phyloP scores from a whole-genome alignment of 306 rosid species.

The Mucuna pruriens region DNA sequence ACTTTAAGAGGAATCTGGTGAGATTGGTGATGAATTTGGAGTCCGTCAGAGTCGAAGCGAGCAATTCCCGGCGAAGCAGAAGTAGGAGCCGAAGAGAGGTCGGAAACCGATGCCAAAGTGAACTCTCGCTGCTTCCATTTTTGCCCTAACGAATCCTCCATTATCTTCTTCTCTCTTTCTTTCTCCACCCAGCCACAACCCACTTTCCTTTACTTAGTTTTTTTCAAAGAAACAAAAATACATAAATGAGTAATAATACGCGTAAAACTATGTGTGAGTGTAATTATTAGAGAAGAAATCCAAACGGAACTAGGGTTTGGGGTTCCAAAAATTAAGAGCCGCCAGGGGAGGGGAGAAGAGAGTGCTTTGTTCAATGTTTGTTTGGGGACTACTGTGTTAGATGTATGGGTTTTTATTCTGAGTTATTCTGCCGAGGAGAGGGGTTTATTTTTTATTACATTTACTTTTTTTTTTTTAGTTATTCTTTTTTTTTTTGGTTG shows the following conservation, averaged over 20 bases:
- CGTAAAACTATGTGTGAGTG: background rate
- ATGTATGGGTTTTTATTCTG: background rate
- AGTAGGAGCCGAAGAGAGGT: conserved; percentile 54
- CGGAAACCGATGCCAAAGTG: conserved; percentile 64
- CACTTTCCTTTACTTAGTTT: background rate
- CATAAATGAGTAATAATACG: background rate
- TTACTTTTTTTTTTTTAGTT: too few relatives aligned
- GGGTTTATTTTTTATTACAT: background rate
- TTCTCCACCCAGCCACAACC: background rate
- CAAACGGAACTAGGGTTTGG: conserved; percentile 72
- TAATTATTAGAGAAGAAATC: background rate
- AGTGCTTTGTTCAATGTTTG: conserved; percentile 49
- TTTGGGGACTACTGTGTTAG: conserved; percentile 36
- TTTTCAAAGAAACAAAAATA: background rate
- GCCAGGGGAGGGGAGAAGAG: conserved; percentile 52
- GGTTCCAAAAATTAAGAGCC: conserved; percentile 53
- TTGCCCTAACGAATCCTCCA: conserved; percentile 65
- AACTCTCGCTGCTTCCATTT: conserved; percentile 58
- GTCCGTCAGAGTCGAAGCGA: conserved; percentile 56
- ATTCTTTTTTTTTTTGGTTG: too few relatives aligned
- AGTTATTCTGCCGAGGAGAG: background rate
- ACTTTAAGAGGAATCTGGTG: conserved; percentile 46
- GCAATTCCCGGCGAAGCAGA: conserved; percentile 66
- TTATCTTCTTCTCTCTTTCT: conserved; percentile 26
- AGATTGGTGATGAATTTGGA: conserved; percentile 60